These are phyloP conservation scores for Psilocybe azurescens DNA, from an alignment of 768 basidiomycete species.

Conservation along the genomic window DNA sequence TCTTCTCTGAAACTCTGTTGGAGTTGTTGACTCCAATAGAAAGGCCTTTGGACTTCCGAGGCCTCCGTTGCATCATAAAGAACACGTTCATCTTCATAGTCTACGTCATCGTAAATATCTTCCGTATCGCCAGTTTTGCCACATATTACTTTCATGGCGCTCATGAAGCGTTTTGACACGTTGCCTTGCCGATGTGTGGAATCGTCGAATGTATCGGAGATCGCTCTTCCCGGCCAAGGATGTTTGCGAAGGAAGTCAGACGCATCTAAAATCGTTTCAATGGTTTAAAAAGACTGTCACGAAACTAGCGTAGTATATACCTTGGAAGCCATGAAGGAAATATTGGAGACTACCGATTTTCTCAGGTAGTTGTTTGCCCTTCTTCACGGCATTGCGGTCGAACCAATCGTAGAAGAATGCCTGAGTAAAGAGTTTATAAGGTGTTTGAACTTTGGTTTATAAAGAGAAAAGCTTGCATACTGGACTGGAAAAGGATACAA, in stretches of 20 bases:
- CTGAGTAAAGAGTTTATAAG: constrained; percentile 34
- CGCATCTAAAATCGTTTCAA: constrained; percentile 59
- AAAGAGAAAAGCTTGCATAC: constrained; percentile 39
- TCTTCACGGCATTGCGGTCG: constrained; percentile 80
- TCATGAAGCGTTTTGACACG: constrained; percentile 68
- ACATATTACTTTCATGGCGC: constrained; percentile 80
- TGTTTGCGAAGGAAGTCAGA: constrained; percentile 86
- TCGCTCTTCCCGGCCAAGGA: constrained; percentile 87
- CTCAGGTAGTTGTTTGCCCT: constrained; percentile 82
- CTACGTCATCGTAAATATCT: constrained; percentile 69
- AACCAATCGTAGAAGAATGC: constrained; percentile 96
- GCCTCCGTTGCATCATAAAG: constrained; percentile 72
- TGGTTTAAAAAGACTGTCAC: not conserved
- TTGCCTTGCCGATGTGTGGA: constrained; percentile 76
- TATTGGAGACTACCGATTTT: constrained; percentile 93
- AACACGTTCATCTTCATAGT: constrained; percentile 75
- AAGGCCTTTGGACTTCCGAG: constrained; percentile 58
- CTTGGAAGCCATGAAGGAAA: constrained; percentile 85
- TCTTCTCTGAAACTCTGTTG: constrained; percentile 88
- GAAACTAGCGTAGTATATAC: constrained; percentile 34
- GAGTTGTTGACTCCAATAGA: constrained; percentile 82
- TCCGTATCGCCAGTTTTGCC: constrained; percentile 82
- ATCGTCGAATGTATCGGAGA: constrained; percentile 87
- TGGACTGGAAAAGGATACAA: constrained; percentile 82
- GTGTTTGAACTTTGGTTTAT: not conserved